Percentiles rank a stretch among this genome's conserved stretches.
Evolutionary conservation across 164 flowering plant genomes (phyloP).

Genomic region (Macadamia tetraphylla): DNA sequence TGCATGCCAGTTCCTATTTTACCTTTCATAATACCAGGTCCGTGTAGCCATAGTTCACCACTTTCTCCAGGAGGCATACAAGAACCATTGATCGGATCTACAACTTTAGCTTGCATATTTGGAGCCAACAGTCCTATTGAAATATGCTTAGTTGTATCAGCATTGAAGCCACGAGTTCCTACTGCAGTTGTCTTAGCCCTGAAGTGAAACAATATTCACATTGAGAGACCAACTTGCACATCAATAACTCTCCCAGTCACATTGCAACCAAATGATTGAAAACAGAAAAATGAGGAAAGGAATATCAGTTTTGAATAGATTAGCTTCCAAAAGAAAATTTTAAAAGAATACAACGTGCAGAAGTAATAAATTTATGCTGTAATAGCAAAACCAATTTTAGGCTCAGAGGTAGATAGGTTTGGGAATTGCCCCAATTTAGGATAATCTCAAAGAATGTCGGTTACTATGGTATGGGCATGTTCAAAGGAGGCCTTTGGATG

Average conservation of each 20-base stretch:
- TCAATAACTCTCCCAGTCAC: no score
- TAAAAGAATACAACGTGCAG: neutral
- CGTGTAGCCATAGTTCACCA: constrained; percentile 74
- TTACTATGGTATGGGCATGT: no score
- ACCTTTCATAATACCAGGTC: constrained; percentile 85
- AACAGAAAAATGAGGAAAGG: no score
- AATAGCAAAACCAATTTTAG: no score
- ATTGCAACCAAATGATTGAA: neutral
- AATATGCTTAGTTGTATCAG: constrained; percentile 29
- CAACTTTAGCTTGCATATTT: constrained; percentile 70
- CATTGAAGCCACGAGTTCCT: constrained; percentile 76
- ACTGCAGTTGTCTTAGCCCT: constrained; percentile 88
- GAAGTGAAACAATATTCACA: constrained; percentile 2
- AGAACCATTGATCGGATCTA: constrained; percentile 42
- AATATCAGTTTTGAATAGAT: neutral
- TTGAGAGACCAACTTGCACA: no score
- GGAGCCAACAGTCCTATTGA: constrained; percentile 80
- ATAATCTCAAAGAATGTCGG: no score
- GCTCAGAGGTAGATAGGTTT: no score
- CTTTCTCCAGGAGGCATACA: constrained; percentile 51
- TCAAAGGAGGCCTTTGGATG: no score
- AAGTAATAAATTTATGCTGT: no score
- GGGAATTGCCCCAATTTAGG: no score
- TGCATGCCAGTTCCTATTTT: neutral
- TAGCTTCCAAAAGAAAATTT: neutral